Percentiles rank a stretch among this genome's conserved stretches.
These are phyloP conservation scores for Coleophoma crateriformis DNA, from an alignment of 2,329 filamentous ascomycete species.

Conservation along the genomic window DNA sequence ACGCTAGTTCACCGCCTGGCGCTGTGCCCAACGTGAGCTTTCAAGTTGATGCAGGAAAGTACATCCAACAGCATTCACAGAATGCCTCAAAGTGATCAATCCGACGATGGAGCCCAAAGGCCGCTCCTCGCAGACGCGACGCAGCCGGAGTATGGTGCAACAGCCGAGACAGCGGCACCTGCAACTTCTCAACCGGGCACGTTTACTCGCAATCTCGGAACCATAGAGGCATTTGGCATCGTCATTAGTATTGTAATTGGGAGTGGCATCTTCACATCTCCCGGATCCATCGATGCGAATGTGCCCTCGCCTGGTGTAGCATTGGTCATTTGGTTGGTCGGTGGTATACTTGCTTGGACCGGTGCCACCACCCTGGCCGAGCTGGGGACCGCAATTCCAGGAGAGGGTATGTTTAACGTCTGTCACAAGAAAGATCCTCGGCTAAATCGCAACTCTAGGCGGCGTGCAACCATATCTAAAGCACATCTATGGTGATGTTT, in stretches of 20 bases:
- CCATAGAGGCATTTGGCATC: constrained; percentile 49
- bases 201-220: constrained; percentile 31
- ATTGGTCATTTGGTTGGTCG: constrained; percentile 54
- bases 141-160: no score
- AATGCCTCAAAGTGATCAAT: no score
- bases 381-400: constrained; percentile 56
- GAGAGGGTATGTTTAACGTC: constrained; percentile 39
- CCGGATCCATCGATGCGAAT: constrained; percentile 56
- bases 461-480: constrained; percentile 59
- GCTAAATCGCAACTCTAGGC: constrained; percentile 26
- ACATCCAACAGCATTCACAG: no score
- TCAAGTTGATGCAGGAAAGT: no score
- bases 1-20: no score
- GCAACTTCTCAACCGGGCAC: no score
- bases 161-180: no score
- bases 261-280: constrained; percentile 60
- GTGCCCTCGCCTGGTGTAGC: constrained; percentile 55
- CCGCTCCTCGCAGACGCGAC: no score
- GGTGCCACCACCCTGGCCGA: constrained; percentile 58
- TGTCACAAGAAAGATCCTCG: no score
- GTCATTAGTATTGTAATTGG: constrained; percentile 60
- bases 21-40: no score
- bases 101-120: no score
- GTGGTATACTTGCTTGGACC: constrained; percentile 58
- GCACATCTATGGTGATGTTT: constrained; percentile 54